A percentile compares a stretch with the other conserved stretches of the same genome.
phyloP scores from a whole-genome alignment of 2,329 filamentous ascomycete genomes.

The Pseudohalonectria lignicola region DNA sequence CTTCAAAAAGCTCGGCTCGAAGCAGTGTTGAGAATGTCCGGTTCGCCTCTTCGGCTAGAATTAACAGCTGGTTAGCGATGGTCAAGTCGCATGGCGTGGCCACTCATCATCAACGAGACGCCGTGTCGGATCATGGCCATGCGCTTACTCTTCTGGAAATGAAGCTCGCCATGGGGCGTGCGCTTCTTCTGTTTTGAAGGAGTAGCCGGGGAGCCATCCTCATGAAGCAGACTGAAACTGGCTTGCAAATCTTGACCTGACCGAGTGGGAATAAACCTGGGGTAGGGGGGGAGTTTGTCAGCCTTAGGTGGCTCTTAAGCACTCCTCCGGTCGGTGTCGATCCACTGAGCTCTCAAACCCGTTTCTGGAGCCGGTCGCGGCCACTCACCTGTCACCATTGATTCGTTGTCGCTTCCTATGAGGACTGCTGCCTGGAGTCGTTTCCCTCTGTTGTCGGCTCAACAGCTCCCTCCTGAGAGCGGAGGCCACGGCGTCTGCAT shows the following conservation, averaged over 20 bases:
- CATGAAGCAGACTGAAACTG: conserved; percentile 83
- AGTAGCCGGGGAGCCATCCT: conserved; percentile 86
- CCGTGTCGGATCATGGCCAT: too few species aligned
- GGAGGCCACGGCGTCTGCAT: conserved; percentile 37
- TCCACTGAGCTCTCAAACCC: too few species aligned
- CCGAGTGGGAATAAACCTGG: conserved; percentile 91
- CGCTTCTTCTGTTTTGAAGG: conserved; percentile 79
- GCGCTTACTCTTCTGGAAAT: conserved; percentile 86
- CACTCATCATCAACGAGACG: too few species aligned
- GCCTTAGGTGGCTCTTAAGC: too few species aligned
- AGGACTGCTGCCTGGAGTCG: conserved; percentile 41
- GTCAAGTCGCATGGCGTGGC: too few species aligned
- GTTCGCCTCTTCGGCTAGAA: conserved; percentile 79
- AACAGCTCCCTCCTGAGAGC: conserved; percentile 41
- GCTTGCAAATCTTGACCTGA: conserved; percentile 88
- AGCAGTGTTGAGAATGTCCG: conserved; percentile 81
- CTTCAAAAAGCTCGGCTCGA: conserved; percentile 85
- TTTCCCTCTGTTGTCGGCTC: conserved; percentile 34
- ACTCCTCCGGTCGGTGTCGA: too few species aligned
- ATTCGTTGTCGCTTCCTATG: conserved; percentile 49
- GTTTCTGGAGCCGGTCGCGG: too few species aligned
- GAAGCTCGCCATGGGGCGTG: conserved; percentile 76
- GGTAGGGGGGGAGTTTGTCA: conserved; percentile 1
- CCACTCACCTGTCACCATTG: conserved; percentile 50
- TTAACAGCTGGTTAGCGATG: neutral